phyloP scores from a whole-genome alignment of 139 green algal genomes.

The Tetratostichococcus sp. region DNA sequence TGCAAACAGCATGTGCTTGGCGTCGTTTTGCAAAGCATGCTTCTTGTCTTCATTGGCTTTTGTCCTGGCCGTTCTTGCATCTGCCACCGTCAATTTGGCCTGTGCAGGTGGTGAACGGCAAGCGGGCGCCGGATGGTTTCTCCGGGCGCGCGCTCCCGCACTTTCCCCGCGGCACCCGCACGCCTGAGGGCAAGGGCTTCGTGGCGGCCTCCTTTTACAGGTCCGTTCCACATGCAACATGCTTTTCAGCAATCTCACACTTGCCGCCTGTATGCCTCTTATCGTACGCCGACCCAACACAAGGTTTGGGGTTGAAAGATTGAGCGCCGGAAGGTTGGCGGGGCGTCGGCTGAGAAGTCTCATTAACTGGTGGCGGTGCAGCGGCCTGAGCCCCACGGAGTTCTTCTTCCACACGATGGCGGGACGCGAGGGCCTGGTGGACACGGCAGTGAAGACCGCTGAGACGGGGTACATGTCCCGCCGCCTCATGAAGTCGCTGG shows the following conservation, averaged over 20 bases:
- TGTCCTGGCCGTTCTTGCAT: no score
- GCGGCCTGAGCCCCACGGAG: slow-evolving; percentile 88
- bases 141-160: slow-evolving; percentile 83
- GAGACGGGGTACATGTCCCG: slow-evolving; percentile 98
- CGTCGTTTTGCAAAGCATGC: no score
- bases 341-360: not conserved
- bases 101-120: slow-evolving; percentile 65
- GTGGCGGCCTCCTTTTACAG: slow-evolving; percentile 95
- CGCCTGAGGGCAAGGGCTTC: slow-evolving; percentile 85
- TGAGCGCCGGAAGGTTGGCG: no score
- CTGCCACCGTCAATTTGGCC: not conserved
- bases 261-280: no score
- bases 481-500: slow-evolving; percentile 96
- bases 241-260: no score
- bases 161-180: slow-evolving; percentile 63
- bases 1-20: no score
- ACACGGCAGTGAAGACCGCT: slow-evolving; percentile 98
- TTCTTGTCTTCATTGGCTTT: no score
- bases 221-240: not conserved
- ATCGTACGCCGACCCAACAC: no score
- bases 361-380: no score
- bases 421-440: slow-evolving; percentile 89
- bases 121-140: slow-evolving; percentile 91
- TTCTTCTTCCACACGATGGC: slow-evolving; percentile 99
- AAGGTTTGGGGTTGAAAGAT: no score